Base-by-base conservation (phyloP, 805 yeast species). In the Cyberlindnera xylosilytica region DNA sequence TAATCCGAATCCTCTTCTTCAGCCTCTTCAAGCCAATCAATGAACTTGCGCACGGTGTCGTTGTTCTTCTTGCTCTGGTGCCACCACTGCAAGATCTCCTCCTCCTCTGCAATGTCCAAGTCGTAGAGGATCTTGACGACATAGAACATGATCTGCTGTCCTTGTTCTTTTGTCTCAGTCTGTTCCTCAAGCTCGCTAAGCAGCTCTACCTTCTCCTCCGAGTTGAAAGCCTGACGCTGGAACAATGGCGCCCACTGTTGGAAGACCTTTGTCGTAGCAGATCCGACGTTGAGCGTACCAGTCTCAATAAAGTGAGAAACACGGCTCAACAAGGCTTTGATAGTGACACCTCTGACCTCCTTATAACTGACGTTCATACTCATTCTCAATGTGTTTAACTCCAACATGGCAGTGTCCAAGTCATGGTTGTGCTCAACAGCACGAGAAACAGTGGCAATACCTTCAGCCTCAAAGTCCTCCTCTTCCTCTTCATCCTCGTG, bases 321-420 rank as follows among this genome's bases (percentile, higher is more conserved):
- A 56, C 93, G 75, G 33, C 70, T 69, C 34, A 88, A 55, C 56
- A 93, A 69, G 0, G 97, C 93, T 29, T 72, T 71, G 27, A 80
- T 69, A 0, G 96, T 87, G 5, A 96, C 95, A 23, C 69, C 64
- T 60, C 97, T 78, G 12, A 93, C 97, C 58, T 90, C 96, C 56
- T 87, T 95, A 63, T 93, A 91, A 0, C 93, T 77, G 15, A 89
- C 99, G 61, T 93, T 88, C 93, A 90, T 85, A 56, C 97, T 87
- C 99, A 93, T 91, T 66, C 98, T 77, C 58, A 93, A 73, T 0
- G 99, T 93, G 61, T 91, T 91, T 56, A 93, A 75, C 66, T 93
- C 99, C 46, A 93, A 69, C 50, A 88, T 67, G 0, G 99, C 97
- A 12, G 96, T 90, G 60, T 91, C 97, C 46, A 88, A 72, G 56